Base-by-base conservation (phyloP, 805 yeast genomes). In the Metschnikowia reukaufii region DNA sequence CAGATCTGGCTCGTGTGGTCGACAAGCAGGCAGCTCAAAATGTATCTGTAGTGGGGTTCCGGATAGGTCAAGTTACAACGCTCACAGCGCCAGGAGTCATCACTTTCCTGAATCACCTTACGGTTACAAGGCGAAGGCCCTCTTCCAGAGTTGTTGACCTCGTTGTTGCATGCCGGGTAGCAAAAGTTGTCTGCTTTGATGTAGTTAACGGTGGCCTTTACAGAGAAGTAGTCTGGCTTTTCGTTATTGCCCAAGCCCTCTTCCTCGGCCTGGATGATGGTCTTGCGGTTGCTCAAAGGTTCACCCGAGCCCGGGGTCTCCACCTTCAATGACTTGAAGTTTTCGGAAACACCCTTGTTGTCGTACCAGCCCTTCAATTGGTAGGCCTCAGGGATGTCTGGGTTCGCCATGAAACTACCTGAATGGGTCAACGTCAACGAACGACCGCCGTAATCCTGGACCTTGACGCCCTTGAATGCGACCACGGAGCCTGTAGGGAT, bases 351-450 rank as follows among this genome's bases (percentile, higher is more conserved):
- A 33, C 97, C 97, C 56, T 79, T 82, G 34, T 85, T 78, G 60
- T 89, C 96, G 61, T 82, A 94, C 99, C 99, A 94, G 6, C 98
- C 98, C 66, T 89, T 88, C 56, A 94, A 77, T 45, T 81, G 77
- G 64, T 82, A 89, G 4, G 97, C 92, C 64, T 89, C 97, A 16
- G 88, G 84, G 18, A 87, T 78, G 61, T 91, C 97, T 2, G 99
- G 99, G 59, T 88, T 88, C 10, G 87, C 77, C 31, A 82, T 65
- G 53, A 94, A 68, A 1, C 87, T 78, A 17, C 96, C 90, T 9
- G 88, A 77, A 50, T 84, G 88, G 19, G 91, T 82, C 65, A 90
- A 77, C 1, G 96, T 84, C 55, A 94, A 73, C 12, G 88, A 78
- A 62, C 92, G 83, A 20, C 97, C 97, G 49, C 84, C 84, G 64